These are phyloP conservation scores for Arthrobotrys entomopaga DNA, from an alignment of 2,329 filamentous ascomycete species.

Conservation along the genomic window DNA sequence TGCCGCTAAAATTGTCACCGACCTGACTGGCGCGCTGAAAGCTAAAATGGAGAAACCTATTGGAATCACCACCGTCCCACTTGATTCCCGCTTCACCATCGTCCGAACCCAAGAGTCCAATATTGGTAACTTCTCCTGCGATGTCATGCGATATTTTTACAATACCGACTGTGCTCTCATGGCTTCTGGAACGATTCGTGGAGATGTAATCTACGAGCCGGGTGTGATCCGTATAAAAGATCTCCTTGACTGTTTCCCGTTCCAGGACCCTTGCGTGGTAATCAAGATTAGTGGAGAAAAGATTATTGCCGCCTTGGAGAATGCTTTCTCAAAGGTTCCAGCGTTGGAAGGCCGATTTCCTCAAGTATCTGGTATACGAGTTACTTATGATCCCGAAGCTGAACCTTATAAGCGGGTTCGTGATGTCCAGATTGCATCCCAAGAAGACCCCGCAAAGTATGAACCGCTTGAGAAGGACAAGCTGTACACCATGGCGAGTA, in stretches of 20 bases:
- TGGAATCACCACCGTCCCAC: conserved; percentile 81
- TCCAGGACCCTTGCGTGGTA: conserved; percentile 88
- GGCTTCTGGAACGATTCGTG: conserved; percentile 84
- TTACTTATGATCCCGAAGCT: conserved; percentile 56
- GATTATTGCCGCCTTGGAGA: conserved; percentile 83
- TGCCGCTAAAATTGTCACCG: conserved; percentile 72
- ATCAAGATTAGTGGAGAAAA: conserved; percentile 76
- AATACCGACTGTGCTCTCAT: conserved; percentile 83
- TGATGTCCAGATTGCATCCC: conserved; percentile 33
- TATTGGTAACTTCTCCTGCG: conserved; percentile 88
- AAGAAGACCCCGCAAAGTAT: conserved; percentile 60
- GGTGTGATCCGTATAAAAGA: conserved; percentile 81
- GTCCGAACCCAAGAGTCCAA: conserved; percentile 82
- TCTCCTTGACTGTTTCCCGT: conserved; percentile 88
- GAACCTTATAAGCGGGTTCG: conserved; percentile 58
- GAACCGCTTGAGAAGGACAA: conserved; percentile 71
- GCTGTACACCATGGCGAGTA: conserved; percentile 78
- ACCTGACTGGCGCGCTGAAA: conserved; percentile 77
- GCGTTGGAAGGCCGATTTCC: conserved; percentile 74
- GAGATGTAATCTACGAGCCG: conserved; percentile 87
- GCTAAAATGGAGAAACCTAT: conserved; percentile 82
- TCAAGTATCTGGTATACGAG: conserved; percentile 10
- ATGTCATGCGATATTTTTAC: conserved; percentile 88
- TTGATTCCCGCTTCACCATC: conserved; percentile 87
- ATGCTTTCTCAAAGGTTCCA: conserved; percentile 81